A percentile compares a stretch with the other conserved stretches of the same genome.
Conservation (phyloP, 768 basidiomycete species). For the Termitomyces sp. region DNA sequence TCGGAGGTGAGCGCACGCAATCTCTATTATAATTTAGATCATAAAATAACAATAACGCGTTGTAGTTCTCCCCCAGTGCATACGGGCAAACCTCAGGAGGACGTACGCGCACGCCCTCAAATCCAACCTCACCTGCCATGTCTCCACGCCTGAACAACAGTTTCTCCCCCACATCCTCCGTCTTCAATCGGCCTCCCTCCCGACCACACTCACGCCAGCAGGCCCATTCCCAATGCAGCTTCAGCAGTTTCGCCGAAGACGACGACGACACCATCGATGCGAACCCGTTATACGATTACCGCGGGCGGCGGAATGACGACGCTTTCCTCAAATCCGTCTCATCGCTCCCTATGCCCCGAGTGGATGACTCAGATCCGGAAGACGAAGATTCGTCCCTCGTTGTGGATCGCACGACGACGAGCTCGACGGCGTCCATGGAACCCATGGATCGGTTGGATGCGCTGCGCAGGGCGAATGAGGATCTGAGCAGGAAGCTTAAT, state of each 20-base stretch:
- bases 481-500: slow-evolving; percentile 69
- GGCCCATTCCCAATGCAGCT: slow-evolving; percentile 44
- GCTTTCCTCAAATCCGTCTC: slow-evolving; percentile 41
- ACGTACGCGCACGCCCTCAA: slow-evolving; percentile 68
- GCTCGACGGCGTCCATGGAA: slow-evolving; percentile 70
- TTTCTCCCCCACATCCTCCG: slow-evolving; percentile 40
- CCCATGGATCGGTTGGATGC: slow-evolving; percentile 72
- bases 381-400: slow-evolving; percentile 57
- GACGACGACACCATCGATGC: slow-evolving; percentile 33
- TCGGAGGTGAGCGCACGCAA: slow-evolving; percentile 56
- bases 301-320: slow-evolving; percentile 28
- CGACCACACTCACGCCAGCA: slow-evolving; percentile 68
- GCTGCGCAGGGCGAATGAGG: slow-evolving; percentile 69
- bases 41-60: not conserved
- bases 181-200: slow-evolving; percentile 37
- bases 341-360: slow-evolving; percentile 58
- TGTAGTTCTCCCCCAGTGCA: slow-evolving; percentile 38
- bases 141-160: slow-evolving; percentile 23
- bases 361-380: slow-evolving; percentile 49
- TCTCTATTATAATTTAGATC: slow-evolving; percentile 16
- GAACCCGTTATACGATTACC: slow-evolving; percentile 24
- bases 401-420: slow-evolving; percentile 54
- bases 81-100: slow-evolving; percentile 45
- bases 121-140: slow-evolving; percentile 56
- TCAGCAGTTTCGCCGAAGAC: slow-evolving; percentile 29